Conservation (phyloP, 148 eudicot genomes). For the Tetragonia tetragonoides region DNA sequence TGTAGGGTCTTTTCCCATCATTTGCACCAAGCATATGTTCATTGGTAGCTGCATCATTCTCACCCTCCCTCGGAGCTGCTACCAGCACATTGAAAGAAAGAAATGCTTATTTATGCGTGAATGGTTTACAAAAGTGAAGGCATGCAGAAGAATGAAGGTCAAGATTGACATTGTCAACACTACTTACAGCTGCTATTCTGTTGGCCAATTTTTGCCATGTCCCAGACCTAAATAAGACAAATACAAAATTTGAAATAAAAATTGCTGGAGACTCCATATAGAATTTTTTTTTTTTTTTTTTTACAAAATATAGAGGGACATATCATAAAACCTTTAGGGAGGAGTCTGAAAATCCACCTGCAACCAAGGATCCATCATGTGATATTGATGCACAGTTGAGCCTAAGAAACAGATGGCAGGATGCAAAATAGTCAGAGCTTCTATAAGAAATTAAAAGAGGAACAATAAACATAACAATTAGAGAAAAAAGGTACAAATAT, state of each 20-base stretch:
- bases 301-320: neutral
- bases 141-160: neutral
- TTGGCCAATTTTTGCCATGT: constrained; percentile 93
- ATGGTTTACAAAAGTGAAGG: constrained; percentile 3
- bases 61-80: constrained; percentile 59
- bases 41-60: constrained; percentile 51
- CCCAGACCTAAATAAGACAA: constrained; percentile 70
- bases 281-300: too few species aligned
- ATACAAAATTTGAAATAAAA: neutral
- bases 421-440: constrained; percentile 17
- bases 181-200: constrained; percentile 61
- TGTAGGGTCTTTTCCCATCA: constrained; percentile 67
- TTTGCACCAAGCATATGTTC: constrained; percentile 45
- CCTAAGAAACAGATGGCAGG: constrained; percentile 35
- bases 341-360: constrained; percentile 99
- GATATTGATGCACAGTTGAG: constrained; percentile 93
- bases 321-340: constrained; percentile 64
- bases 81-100: constrained; percentile 13
- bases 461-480: constrained; percentile 7
- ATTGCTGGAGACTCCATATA: too few species aligned
- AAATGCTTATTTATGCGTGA: constrained; percentile 4
- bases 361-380: constrained; percentile 93
- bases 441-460: neutral
- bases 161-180: neutral
- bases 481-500: constrained; percentile 7